Percentiles rank a stretch among this genome's conserved stretches.
Conservation (phyloP, 345 rosid genomes). For the Gossypioides kirkii region DNA sequence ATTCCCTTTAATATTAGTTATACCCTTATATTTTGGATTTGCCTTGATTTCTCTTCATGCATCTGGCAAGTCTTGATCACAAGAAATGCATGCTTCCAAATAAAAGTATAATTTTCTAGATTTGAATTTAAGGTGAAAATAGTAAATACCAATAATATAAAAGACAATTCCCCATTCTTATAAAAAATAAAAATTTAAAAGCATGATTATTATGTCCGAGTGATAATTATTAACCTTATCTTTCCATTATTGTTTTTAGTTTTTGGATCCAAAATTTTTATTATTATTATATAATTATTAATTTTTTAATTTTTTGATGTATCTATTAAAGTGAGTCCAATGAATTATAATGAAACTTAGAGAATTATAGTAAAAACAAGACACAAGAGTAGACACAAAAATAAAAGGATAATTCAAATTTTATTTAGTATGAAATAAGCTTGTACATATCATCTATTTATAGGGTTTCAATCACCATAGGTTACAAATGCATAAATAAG, state of each 20-base stretch:
- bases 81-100: background rate
- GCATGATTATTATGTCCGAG: background rate
- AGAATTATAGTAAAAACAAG: too few species aligned
- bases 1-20: background rate
- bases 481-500: too few species aligned
- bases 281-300: too few species aligned
- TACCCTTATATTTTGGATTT: background rate
- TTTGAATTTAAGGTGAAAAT: background rate
- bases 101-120: background rate
- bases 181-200: background rate
- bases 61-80: background rate
- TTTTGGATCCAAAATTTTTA: background rate
- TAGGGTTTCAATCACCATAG: too few species aligned
- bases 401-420: too few species aligned
- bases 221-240: slow-evolving; percentile 10
- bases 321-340: too few species aligned
- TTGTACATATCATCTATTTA: too few species aligned
- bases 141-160: background rate
- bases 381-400: too few species aligned
- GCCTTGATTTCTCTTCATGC: background rate
- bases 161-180: background rate
- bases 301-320: too few species aligned
- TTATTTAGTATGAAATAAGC: too few species aligned
- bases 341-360: too few species aligned
- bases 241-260: slow-evolving; percentile 8